Base-by-base conservation (phyloP, 106 monocot species). In the Alisma plantagoaquatica region DNA sequence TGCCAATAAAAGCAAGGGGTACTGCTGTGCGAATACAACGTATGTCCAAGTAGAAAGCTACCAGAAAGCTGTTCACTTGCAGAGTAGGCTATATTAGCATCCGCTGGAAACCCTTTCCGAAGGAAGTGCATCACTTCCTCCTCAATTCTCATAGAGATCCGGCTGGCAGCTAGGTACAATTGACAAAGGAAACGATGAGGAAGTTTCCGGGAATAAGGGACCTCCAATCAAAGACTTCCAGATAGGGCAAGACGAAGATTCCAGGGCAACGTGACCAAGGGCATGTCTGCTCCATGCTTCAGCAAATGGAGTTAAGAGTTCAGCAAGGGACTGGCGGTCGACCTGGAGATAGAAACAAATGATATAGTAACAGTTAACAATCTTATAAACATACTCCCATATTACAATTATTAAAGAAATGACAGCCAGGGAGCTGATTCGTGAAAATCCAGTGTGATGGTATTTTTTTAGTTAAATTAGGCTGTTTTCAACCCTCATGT, bases 161-260 rank as follows among this genome's bases (percentile, higher is more conserved):
- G 45, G 44, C 43, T 31, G 46, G 43, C 31, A 51, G 45, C 74
- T 77, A 85, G 57, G 90, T 99, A 32, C 69, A 84, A 54, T 90
- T 90, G 56, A 86, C 77, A 79, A 82, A 90, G 19, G 82, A 79
- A 67, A 74, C 62, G 59, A 76, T 71, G 63, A 80, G 75, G 67
- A 72, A 84, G 56, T 73, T 70, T 43, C 73, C 66, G 38, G 35
- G 60, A 61, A 66, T 57, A 50, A 81, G 71, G 58, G 90, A 85
- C 54, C 82, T 64, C 77, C 70, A 82, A 21, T 89, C 84, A 71
- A 81, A 73, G 61, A 71, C 63, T 60, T 84, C 84, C 62, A 70
- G 66, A 31, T 65, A 71, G 19, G 67, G 54, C n/a, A 74, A 72
- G 51, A 56, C 63, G 23, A 54, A 73, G 51, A 63, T 51, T 29